A percentile compares a stretch with the other conserved stretches of the same genome.
phyloP scores from a whole-genome alignment of 768 basidiomycete genomes.

The Tubosaeta brunneosetosa region DNA sequence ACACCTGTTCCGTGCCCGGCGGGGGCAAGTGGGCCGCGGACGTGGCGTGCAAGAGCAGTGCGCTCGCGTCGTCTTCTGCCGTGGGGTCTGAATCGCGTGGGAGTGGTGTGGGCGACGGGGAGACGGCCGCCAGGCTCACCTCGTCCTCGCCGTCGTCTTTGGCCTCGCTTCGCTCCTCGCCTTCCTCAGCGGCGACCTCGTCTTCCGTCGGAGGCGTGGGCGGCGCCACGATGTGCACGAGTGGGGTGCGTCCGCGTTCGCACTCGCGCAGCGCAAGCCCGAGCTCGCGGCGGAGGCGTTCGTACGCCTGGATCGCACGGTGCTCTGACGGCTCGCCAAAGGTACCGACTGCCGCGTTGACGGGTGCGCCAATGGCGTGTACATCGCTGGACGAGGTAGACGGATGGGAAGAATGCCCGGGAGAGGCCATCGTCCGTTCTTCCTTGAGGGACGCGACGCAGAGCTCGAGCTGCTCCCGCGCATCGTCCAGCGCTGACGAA shows the following conservation, averaged over 20 bases:
- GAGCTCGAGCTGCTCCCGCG: constrained; percentile 58
- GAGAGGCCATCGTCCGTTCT: constrained; percentile 17
- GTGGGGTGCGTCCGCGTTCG: constrained; percentile 67
- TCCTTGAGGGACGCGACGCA: constrained; percentile 58
- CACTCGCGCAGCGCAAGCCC: constrained; percentile 78
- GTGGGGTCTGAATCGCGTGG: background rate
- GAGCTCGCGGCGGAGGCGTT: constrained; percentile 68
- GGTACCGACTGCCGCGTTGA: background rate
- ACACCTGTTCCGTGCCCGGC: constrained; percentile 78
- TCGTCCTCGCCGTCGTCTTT: background rate
- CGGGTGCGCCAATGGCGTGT: background rate
- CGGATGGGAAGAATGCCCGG: constrained; percentile 17
- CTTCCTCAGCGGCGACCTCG: constrained; percentile 6
- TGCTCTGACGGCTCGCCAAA: constrained; percentile 29
- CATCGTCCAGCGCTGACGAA: constrained; percentile 63
- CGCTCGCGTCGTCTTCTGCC: constrained; percentile 43
- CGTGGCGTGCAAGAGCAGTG: constrained; percentile 49
- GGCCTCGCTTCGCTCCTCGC: background rate
- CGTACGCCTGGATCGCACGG: constrained; percentile 65
- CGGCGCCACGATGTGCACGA: constrained; percentile 56
- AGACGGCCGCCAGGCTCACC: background rate
- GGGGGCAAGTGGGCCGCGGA: constrained; percentile 55
- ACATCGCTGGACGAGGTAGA: constrained; percentile 17
- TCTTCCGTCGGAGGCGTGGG: constrained; percentile 38
- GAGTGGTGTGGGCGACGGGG: background rate